Percentiles rank a stretch among this genome's conserved stretches.
phyloP scores from a whole-genome alignment of 768 basidiomycete species.

The Amylocystis lapponica region DNA sequence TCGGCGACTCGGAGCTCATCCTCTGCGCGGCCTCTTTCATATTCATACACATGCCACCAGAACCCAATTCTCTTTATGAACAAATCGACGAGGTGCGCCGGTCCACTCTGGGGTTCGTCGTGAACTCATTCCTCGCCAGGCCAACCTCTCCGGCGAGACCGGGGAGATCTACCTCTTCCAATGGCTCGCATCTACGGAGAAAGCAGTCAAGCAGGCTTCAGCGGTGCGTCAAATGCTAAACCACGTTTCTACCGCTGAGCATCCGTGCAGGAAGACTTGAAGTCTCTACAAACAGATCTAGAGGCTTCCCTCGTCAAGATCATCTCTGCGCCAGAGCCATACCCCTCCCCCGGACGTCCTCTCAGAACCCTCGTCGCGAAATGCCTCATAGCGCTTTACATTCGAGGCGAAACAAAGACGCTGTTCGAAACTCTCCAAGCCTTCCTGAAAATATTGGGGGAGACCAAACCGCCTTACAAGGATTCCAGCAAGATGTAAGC shows the following conservation, averaged over 20 bases:
- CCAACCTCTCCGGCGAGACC: slow-evolving; percentile 64
- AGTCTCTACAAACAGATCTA: slow-evolving; percentile 53
- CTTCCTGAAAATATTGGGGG: slow-evolving; percentile 69
- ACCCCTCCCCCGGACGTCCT: slow-evolving; percentile 85
- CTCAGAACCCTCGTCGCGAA: slow-evolving; percentile 72
- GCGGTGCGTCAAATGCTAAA: slow-evolving; percentile 39
- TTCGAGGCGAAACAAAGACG: slow-evolving; percentile 73
- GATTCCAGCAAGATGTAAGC: slow-evolving; percentile 65
- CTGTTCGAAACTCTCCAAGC: slow-evolving; percentile 83
- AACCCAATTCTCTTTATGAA: background rate
- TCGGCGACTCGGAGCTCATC: too few species aligned
- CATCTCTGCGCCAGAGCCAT: slow-evolving; percentile 54
- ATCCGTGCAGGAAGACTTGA: slow-evolving; percentile 53
- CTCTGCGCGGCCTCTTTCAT: too few species aligned
- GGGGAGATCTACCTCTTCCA: slow-evolving; percentile 81
- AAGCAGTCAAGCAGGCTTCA: slow-evolving; percentile 41
- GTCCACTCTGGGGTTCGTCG: background rate
- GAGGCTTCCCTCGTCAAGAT: slow-evolving; percentile 65
- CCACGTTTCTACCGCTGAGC: background rate
- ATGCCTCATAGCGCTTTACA: slow-evolving; percentile 71
- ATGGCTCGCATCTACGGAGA: slow-evolving; percentile 70
- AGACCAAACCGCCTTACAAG: slow-evolving; percentile 60
- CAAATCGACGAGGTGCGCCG: slow-evolving; percentile 3
- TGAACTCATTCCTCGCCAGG: slow-evolving; percentile 31
- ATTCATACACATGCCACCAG: background rate